Base-by-base conservation (phyloP, 805 yeast genomes). In the Cyberlindnera xylosilytica region DNA sequence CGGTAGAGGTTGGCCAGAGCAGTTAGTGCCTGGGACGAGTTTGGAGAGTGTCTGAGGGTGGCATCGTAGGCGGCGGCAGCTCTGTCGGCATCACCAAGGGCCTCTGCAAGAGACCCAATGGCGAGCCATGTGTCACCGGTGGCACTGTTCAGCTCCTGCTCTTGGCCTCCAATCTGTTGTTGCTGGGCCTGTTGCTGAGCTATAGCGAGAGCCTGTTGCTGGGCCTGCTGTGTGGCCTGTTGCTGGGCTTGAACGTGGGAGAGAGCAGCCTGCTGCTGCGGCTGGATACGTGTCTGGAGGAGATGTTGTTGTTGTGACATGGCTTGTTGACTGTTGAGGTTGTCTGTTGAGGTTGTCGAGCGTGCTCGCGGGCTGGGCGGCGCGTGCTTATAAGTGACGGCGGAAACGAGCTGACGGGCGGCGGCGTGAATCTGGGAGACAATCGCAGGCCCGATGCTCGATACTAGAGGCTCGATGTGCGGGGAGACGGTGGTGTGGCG, bases 21-120 rank as follows among this genome's bases (percentile, higher is more conserved):
- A 36, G 90, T 84, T 47, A 91, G 70, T 2, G 93, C 91, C 43
- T 85, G 87, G 2, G 95, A 81, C 47, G 88, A 83, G 63, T 85
- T 83, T 27, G 96, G 97, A 30, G 85, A 78, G 63, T 86, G 88
- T 57, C 90, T 78, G 46, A 93, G 70, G 9, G 96, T 95, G 18
- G 88, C 75, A 57, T 93, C 96, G 59, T 87, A 89, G 23, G 96
- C 88, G 52, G 80, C 79, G 29, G 88, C 81, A 5, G 98, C 98
- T 52, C 87, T 78, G 52, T 90, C 97, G 40, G 80, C 81, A 57
- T 90, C 95, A 17, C 91, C 95, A 45, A 93, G 69, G 38, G 87
- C 72, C 61, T 91, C 97, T 18, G 98, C 97, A 50, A 89, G 73
- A 8, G 87, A 77, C 17, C 97, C 97, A 42, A 88, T 79, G 16